Percentiles rank a stretch among this genome's conserved stretches.
These are phyloP conservation scores for Penicillium janthinellum DNA, from an alignment of 2,329 filamentous ascomycete species.

Conservation along the genomic window DNA sequence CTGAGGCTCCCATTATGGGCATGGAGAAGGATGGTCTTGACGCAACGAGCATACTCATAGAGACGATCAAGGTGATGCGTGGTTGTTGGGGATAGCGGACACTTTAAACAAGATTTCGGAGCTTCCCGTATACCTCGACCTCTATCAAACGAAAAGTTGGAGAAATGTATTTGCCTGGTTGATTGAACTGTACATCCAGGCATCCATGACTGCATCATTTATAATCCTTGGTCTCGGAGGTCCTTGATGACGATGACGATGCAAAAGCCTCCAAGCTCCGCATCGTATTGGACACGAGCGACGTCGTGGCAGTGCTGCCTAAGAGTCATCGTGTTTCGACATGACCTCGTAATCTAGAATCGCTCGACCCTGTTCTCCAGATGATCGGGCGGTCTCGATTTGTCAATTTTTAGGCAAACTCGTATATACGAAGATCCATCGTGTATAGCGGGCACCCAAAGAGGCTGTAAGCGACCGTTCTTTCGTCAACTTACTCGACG, in stretches of 20 bases:
- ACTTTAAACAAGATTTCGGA: neutral
- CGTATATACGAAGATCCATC: neutral
- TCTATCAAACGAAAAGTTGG: neutral
- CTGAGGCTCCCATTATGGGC: neutral
- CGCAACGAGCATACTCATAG: neutral
- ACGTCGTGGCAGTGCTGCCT: constrained; percentile 6
- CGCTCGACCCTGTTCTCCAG: neutral
- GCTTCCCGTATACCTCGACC: neutral
- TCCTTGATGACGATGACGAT: neutral
- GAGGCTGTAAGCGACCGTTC: neutral
- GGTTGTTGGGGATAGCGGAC: neutral
- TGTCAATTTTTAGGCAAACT: neutral
- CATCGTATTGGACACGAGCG: neutral
- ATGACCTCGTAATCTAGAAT: neutral
- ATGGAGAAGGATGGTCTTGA: neutral
- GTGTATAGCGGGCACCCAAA: no score
- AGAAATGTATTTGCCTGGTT: neutral
- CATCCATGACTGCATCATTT: neutral
- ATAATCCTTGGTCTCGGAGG: neutral
- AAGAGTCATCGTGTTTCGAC: neutral
- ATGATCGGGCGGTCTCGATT: neutral
- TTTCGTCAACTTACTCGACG: neutral
- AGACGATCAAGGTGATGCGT: neutral
- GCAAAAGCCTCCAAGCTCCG: neutral
- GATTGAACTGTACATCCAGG: neutral